Base-by-base conservation (phyloP, 1,139 yeast genomes). In the Candida mesenterica region DNA sequence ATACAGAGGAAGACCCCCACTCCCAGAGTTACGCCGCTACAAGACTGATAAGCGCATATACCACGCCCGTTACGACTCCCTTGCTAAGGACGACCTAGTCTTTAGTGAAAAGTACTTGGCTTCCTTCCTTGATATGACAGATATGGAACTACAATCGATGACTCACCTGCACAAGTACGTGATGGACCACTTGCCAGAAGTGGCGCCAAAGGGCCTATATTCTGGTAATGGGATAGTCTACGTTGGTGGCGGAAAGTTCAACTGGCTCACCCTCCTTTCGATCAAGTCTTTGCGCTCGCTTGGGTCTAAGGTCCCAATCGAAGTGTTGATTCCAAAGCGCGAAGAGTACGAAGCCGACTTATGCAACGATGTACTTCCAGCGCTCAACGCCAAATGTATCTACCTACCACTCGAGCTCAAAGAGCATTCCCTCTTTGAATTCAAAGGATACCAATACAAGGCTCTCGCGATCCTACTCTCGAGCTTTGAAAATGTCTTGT, bases 221-320 rank as follows among this genome's bases (percentile, higher is more conserved):
- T 52, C 61, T n/a, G 90, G 90, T 1, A 69, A 77, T 40, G 96
- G 96, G 19, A 78, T 86, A 27, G 95, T 86, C 2, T 82, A 78
- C 50, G 90, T 84, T 24, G 92, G 92, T 14, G 95, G 95, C 29
- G 92, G 90, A 2, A 74, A 72, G 46, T 84, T 80, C 62, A 82
- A 84, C 52, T 82, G 94, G 72, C 62, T 84, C 44, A 75, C 88
- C 12, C 61, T 84, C 32, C 61, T 83, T 18, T 79, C 92, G 1
- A 71, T 87, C 42, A 74, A 77, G 52, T 72, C 82, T 35, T 59
- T 87, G 33, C 64, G 95, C 44, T 72, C 78, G 13, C 59, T 75
- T 14, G 88, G 89, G 0, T 75, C 82, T 5, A 62, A 68, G 23
- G 58, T 84, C 28, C 96, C 96, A 0, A 79, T 86, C 14, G 96